These are phyloP conservation scores for Dendrobium officinale DNA, from an alignment of 106 monocot species.

Conservation along the genomic window DNA sequence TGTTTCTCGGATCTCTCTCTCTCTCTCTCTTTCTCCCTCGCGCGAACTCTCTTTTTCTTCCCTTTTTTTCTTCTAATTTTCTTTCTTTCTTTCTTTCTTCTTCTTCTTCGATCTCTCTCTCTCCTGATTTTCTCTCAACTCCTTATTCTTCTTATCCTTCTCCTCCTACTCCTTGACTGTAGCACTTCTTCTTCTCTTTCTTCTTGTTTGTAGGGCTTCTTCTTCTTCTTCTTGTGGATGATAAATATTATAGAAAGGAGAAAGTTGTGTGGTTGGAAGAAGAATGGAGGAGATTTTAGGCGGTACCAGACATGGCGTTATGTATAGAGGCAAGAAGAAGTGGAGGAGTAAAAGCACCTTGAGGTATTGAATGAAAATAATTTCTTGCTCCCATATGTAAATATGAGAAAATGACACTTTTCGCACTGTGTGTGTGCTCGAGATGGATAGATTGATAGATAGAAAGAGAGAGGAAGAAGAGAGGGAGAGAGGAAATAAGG, in stretches of 20 bases:
- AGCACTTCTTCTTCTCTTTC: background rate
- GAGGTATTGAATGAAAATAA: background rate
- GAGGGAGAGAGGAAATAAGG: background rate
- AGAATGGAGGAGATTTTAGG: background rate
- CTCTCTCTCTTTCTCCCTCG: too few relatives aligned
- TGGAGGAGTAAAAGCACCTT: background rate
- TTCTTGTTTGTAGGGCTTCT: too few relatives aligned
- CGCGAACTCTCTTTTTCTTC: too few relatives aligned
- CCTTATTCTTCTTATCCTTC: background rate
- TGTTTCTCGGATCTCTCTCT: too few relatives aligned
- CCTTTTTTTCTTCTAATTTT: background rate
- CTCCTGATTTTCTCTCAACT: background rate
- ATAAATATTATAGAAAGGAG: background rate
- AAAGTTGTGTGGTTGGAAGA: background rate
- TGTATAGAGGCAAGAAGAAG: background rate
- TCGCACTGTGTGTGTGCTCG: background rate
- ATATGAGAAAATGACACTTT: conserved; percentile 10
- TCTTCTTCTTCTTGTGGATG: background rate
- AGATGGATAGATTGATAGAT: too few relatives aligned
- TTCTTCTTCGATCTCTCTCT: background rate
- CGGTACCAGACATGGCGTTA: background rate
- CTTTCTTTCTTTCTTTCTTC: background rate
- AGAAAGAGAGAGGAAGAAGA: conserved; percentile 7
- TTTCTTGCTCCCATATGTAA: conserved; percentile 2
- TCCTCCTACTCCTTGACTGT: background rate